Evolutionary conservation across 257 asterid species (phyloP).

Genomic region (Misopates orontium): DNA sequence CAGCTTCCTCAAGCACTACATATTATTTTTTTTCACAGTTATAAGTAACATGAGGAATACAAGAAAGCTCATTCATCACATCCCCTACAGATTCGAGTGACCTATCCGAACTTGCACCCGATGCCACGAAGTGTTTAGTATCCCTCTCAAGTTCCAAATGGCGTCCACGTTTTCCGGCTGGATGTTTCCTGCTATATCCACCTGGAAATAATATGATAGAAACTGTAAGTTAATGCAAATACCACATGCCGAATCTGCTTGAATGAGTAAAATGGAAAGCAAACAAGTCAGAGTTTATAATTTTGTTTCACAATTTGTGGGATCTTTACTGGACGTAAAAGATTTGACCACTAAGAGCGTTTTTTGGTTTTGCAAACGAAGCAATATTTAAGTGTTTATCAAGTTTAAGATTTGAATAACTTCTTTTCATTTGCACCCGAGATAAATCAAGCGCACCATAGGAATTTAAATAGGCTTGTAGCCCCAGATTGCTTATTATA

Average conservation of each 20-base stretch:
- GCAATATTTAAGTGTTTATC: no score
- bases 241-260: no score
- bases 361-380: no score
- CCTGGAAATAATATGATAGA: slow-evolving; percentile 45
- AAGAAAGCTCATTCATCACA: neutral
- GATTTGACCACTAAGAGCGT: neutral
- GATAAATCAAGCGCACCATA: no score
- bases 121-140: slow-evolving; percentile 96
- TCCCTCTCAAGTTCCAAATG: slow-evolving; percentile 95
- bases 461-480: no score
- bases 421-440: no score
- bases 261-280: neutral
- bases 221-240: neutral
- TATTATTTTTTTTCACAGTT: neutral
- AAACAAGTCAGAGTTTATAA: neutral
- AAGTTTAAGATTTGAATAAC: no score
- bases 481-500: no score
- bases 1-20: neutral
- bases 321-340: slow-evolving; percentile 18
- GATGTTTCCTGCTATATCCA: slow-evolving; percentile 78
- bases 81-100: slow-evolving; percentile 69
- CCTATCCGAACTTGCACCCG: slow-evolving; percentile 72
- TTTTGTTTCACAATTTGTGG: neutral
- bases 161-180: slow-evolving; percentile 85
- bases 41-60: no score